Base-by-base conservation (phyloP, 306 rosid genomes). In the Inga leiocalycina region DNA sequence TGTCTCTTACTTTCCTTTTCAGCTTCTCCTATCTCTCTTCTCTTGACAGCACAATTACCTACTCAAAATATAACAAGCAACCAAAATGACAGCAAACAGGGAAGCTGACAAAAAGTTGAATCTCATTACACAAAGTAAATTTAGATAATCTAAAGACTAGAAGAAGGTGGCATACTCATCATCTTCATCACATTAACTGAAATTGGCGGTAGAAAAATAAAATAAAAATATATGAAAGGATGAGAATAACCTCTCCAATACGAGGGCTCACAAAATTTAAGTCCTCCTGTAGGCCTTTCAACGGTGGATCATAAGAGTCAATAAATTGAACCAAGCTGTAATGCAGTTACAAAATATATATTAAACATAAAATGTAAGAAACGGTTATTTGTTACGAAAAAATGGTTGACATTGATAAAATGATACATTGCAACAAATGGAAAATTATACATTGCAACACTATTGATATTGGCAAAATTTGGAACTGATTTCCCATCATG, bases 191-290 rank as follows among this genome's bases (percentile, higher is more conserved):
- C 51, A 6, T 43, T 46, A 75, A 75, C 66, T 71, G 41, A 80
- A 32, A 52, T 43, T 27, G 32, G 56, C 22, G 71, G 65, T 75
- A 62, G 20, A 44, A 64, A 80, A 54, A 77, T 61, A 71, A 70
- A 37, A 82, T 51, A 75, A 69, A 54, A 56, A 84, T 62, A 41
- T 45, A 77, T 56, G 34, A 72, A 87, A 87, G 89, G 74, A 81
- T 74, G 81, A 79, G 71, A 85, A 64, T 92, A 84, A 96, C 99
- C 99, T 96, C 99, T 89, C 99, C 99, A 84, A 96, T 96, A 71
- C 99, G 97, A 57, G 98, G 99, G 92, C 99, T 93, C 86, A 96
- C 99, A 87, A 94, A 94, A 88, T 94, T 96, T 52, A 96, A 89
- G 85, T 96, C 99, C 86, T 96, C 99, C 59, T 96, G 97, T 83